Evolutionary conservation across 1,284 basidiomycete genomes (phyloP), one percentile per base, ranked within the genome.

Genomic region (Ustilago lituana): DNA sequence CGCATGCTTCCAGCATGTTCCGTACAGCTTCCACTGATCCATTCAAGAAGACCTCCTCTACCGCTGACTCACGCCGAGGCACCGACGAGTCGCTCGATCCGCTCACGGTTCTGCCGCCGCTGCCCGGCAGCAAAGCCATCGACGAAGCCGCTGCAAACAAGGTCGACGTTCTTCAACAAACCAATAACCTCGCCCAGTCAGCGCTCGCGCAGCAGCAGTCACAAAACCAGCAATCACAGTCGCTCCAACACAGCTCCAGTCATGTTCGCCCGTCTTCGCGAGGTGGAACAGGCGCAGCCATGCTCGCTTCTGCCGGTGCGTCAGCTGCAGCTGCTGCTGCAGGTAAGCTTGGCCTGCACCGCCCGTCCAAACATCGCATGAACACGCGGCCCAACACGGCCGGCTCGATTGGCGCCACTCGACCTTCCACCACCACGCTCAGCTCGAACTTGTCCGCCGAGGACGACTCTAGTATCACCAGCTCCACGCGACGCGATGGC

Each of bases 261-360:
- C 40, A 51, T 24, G 20, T 49, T 5, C 60, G 70, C 11, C 68
- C 65, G 6, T 41, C 60, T 5, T 67, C 67, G 9, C 37, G 73
- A 22, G 69, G 69, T 14, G 73, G 68, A 3, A 54, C 65, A 7
- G 66, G 66, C 10, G 50, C 59, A 3, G 38, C 56, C 29, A 58
- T 62, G 27, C 46, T 74, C 27, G 73, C 69, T n/a, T 73, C 69
- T 5, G 74, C 68, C 10, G 69, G 67, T 14, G 74, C 65, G 11
- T 65, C 62, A 5, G 76, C 74, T 23, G 76, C 74, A 11, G 76
- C 74, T 1, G 76, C 76, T 10, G 76, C 76, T 1, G 74, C 74
- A 3, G 72, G 74, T 22, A 76, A 75, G 54, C 65, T 78, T 6
- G 70, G 73, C 32, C 60, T 78, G 2, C 74, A 74, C 45, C 66